phyloP scores from a whole-genome alignment of 2,329 filamentous ascomycete genomes.

The Xylariaceae sp. region DNA sequence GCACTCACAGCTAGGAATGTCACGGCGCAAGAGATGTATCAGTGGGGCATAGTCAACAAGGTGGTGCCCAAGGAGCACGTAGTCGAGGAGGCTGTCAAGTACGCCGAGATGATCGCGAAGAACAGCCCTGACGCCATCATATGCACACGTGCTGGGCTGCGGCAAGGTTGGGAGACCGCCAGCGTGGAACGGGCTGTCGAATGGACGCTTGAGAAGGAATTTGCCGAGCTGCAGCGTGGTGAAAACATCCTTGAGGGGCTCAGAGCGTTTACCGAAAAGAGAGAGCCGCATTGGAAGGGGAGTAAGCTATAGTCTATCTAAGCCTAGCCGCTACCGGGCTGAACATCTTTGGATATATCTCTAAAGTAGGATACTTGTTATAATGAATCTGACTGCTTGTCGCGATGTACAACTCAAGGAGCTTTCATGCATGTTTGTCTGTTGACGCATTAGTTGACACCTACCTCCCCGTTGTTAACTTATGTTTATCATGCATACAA shows the following conservation, averaged over 20 bases:
- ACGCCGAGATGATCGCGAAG: slow-evolving; percentile 63
- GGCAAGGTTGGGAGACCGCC: slow-evolving; percentile 38
- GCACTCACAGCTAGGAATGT: slow-evolving; percentile 34
- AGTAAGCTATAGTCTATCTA: slow-evolving; percentile 32
- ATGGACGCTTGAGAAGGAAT: slow-evolving; percentile 39
- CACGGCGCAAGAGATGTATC: slow-evolving; percentile 35
- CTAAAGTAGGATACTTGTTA: not conserved
- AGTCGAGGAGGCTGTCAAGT: slow-evolving; percentile 77
- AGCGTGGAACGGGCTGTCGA: slow-evolving; percentile 35
- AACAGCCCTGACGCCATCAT: slow-evolving; percentile 38
- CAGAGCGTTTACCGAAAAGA: slow-evolving; percentile 39
- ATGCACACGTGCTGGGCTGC: slow-evolving; percentile 34
- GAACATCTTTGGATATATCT: too few relatives aligned
- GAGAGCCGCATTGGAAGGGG: slow-evolving; percentile 37
- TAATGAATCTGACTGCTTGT: not conserved
- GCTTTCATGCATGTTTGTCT: too few relatives aligned
- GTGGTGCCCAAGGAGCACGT: slow-evolving; percentile 46
- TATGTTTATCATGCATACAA: too few relatives aligned
- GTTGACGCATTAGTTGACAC: too few relatives aligned
- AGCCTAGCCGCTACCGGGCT: not conserved
- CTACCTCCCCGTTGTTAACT: too few relatives aligned
- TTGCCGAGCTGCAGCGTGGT: slow-evolving; percentile 39
- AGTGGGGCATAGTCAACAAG: slow-evolving; percentile 36
- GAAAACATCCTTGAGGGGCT: slow-evolving; percentile 41
- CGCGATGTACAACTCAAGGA: too few relatives aligned